These are phyloP conservation scores for Backusella sp. DNA, from an alignment of 192 early-diverging fungal genomes.

Conservation along the genomic window DNA sequence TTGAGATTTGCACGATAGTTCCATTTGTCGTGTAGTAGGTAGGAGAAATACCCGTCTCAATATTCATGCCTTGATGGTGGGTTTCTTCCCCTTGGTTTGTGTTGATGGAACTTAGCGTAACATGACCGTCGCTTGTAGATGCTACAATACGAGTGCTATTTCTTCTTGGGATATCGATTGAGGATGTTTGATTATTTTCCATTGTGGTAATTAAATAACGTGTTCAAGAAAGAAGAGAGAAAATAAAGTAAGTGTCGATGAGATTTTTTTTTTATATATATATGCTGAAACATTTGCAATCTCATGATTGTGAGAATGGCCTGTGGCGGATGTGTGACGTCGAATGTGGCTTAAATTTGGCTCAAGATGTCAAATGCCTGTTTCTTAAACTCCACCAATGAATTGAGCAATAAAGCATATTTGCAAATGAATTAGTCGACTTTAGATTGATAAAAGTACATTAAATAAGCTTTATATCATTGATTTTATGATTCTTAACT, in stretches of 20 bases:
- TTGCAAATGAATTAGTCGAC: neutral
- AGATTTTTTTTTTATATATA: neutral
- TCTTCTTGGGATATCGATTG: conserved; percentile 1
- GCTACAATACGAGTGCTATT: neutral
- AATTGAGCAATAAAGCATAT: neutral
- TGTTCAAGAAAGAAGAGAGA: neutral
- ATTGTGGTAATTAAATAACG: neutral
- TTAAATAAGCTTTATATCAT: neutral
- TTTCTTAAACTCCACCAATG: neutral
- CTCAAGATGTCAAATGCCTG: neutral
- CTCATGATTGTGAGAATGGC: neutral
- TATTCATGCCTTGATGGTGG: neutral
- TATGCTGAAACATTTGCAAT: neutral
- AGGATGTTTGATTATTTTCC: neutral
- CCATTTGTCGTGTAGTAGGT: neutral
- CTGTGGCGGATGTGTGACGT: neutral
- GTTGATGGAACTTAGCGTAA: neutral
- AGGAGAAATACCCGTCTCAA: neutral
- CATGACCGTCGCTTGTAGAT: conserved; percentile 1
- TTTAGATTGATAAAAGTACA: neutral
- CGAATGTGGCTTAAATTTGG: neutral
- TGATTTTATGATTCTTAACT: too few relatives aligned
- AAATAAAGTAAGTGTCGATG: neutral
- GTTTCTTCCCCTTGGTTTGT: neutral
- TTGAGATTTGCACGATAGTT: neutral